Conservation (phyloP, 2,329 filamentous ascomycete species). For the Curvularia sp. region DNA sequence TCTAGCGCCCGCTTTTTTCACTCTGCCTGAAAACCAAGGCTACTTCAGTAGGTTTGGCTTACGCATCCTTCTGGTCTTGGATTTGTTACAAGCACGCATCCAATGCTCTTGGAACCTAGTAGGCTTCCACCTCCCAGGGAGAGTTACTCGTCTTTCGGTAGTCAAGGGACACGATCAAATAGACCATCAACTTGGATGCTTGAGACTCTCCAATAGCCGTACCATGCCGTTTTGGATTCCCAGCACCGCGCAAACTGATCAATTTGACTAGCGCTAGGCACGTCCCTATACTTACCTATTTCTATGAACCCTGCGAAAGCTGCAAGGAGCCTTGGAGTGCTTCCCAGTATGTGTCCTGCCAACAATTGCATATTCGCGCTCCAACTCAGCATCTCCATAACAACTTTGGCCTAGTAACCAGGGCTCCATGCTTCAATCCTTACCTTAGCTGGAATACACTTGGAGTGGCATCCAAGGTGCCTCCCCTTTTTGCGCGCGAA, state of each 20-base stretch:
- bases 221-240: background rate
- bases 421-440: background rate
- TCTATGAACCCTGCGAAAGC: background rate
- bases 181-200: background rate
- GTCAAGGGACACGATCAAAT: background rate
- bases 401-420: background rate
- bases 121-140: background rate
- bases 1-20: background rate
- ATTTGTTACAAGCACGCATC: background rate
- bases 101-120: background rate
- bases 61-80: background rate
- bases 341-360: background rate
- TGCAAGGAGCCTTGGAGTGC: background rate
- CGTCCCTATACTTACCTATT: background rate
- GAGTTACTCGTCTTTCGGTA: background rate
- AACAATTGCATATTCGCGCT: background rate
- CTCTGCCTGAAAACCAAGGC: background rate
- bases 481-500: background rate
- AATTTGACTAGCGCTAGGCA: background rate
- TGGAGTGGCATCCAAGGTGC: background rate
- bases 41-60: background rate
- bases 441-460: background rate
- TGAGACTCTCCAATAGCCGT: background rate
- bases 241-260: background rate
- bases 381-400: background rate